Evolutionary conservation across 2,329 filamentous ascomycete species (phyloP).

Genomic region (Chalara sp.): DNA sequence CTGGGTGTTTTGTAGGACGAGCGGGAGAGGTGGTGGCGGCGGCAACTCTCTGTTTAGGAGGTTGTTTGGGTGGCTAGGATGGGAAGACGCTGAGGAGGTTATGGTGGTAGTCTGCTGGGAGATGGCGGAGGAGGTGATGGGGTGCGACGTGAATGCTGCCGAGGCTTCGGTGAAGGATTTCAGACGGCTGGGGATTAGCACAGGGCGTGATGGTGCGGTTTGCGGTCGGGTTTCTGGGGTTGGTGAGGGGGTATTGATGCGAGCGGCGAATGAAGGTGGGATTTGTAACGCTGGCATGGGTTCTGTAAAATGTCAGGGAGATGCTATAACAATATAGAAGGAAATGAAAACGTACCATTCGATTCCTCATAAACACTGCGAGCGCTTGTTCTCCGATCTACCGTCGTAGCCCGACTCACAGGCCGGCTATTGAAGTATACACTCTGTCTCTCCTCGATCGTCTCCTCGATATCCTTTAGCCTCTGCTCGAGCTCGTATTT

Average conservation of each 20-base stretch:
- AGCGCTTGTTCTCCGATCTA: slow-evolving; percentile 12
- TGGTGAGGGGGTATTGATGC: slow-evolving; percentile 32
- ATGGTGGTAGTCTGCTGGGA: no score
- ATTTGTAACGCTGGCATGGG: slow-evolving; percentile 40
- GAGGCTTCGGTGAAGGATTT: slow-evolving; percentile 27
- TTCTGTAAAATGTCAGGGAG: slow-evolving; percentile 29
- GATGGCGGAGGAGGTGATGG: slow-evolving; percentile 7
- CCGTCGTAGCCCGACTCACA: slow-evolving; percentile 19
- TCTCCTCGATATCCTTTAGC: slow-evolving; percentile 52
- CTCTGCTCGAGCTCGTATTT: slow-evolving; percentile 49
- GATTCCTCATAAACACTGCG: slow-evolving; percentile 20
- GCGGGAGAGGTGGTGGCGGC: slow-evolving; percentile 46
- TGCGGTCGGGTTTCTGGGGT: slow-evolving; percentile 21
- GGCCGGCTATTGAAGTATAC: slow-evolving; percentile 37
- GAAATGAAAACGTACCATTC: slow-evolving; percentile 12
- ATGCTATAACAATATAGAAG: background rate
- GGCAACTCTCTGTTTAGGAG: slow-evolving; percentile 2
- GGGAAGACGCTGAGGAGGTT: background rate
- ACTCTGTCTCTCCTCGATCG: slow-evolving; percentile 52
- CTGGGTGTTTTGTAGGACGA: slow-evolving; percentile 38
- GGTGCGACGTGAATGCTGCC: slow-evolving; percentile 13
- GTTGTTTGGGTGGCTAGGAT: slow-evolving; percentile 8
- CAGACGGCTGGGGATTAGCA: slow-evolving; percentile 28
- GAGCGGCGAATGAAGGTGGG: slow-evolving; percentile 11
- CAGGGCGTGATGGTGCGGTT: slow-evolving; percentile 30